Conservation (phyloP, 108 stramenopile species). For the Fistulifera solaris region DNA sequence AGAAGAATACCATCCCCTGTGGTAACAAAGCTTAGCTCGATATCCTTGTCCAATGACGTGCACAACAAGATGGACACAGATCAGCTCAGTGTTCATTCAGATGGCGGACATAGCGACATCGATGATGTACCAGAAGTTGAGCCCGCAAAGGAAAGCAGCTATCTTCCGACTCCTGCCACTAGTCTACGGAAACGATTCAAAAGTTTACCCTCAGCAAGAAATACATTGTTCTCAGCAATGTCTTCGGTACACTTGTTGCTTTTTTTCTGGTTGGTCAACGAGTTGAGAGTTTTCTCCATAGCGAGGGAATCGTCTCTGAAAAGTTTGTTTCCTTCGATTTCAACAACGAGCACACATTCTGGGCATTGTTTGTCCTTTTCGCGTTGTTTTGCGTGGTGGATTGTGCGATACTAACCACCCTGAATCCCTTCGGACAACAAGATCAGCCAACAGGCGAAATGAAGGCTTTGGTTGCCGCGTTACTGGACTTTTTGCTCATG, state of each 20-base stretch:
- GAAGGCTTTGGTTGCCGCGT: conserved; percentile 17
- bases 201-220: conserved; percentile 20
- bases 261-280: conserved; percentile 46
- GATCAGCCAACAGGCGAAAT: not conserved
- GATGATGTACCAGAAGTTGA: conserved; percentile 14
- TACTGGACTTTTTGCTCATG: conserved; percentile 42
- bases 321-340: conserved; percentile 9
- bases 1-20: not conserved
- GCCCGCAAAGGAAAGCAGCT: not conserved
- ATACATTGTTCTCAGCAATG: conserved; percentile 26
- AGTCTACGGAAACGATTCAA: conserved; percentile 3
- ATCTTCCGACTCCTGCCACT: not conserved
- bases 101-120: conserved; percentile 8
- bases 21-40: not conserved
- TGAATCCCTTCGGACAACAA: not conserved
- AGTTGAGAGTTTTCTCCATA: conserved; percentile 30
- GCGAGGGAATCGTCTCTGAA: conserved; percentile 7
- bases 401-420: not conserved
- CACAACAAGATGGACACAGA: not conserved
- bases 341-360: conserved; percentile 30
- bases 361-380: conserved; percentile 36
- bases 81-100: conserved; percentile 3
- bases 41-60: not conserved
- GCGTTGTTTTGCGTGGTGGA: conserved; percentile 7
- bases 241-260: conserved; percentile 43